A percentile compares a stretch with the other conserved stretches of the same genome.
phyloP scores from a whole-genome alignment of 2,329 filamentous ascomycete species.

The Malbranchea cinnamomea region DNA sequence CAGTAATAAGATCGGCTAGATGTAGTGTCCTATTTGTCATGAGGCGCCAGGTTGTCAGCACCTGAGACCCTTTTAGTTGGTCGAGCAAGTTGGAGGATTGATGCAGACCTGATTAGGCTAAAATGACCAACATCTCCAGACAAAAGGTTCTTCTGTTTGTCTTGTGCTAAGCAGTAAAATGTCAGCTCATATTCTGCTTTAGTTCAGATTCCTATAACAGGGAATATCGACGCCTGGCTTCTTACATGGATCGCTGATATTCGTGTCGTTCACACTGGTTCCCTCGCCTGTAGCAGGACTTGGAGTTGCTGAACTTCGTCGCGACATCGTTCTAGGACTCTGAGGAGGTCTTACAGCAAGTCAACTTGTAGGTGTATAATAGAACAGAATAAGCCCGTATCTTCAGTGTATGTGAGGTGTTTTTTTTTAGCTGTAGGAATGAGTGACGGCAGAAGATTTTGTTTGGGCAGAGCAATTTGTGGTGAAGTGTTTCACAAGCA shows the following conservation, averaged over 20 bases:
- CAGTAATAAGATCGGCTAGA: constrained; percentile 36
- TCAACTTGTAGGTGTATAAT: no score
- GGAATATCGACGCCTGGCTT: constrained; percentile 5
- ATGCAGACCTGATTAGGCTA: constrained; percentile 32
- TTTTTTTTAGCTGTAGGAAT: no score
- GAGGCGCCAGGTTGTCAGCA: no score
- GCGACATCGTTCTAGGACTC: no score
- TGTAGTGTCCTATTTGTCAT: constrained; percentile 27
- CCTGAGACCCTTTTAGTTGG: no score
- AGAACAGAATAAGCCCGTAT: no score
- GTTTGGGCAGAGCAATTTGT: no score
- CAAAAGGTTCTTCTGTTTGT: constrained; percentile 36
- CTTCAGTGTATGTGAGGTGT: no score
- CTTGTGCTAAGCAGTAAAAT: constrained; percentile 22
- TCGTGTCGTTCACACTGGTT: constrained; percentile 2
- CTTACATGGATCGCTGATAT: constrained; percentile 6
- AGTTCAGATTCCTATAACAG: constrained; percentile 5
- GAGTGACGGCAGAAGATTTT: no score
- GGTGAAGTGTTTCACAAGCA: no score
- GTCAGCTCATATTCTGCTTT: constrained; percentile 6
- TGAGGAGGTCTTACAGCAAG: no score
- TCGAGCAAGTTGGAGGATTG: not conserved
- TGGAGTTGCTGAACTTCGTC: constrained; percentile 18
- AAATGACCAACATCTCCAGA: constrained; percentile 34
- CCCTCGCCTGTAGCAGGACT: constrained; percentile 2